Conservation (phyloP, 306 rosid genomes). For the Bauhinia variegata region DNA sequence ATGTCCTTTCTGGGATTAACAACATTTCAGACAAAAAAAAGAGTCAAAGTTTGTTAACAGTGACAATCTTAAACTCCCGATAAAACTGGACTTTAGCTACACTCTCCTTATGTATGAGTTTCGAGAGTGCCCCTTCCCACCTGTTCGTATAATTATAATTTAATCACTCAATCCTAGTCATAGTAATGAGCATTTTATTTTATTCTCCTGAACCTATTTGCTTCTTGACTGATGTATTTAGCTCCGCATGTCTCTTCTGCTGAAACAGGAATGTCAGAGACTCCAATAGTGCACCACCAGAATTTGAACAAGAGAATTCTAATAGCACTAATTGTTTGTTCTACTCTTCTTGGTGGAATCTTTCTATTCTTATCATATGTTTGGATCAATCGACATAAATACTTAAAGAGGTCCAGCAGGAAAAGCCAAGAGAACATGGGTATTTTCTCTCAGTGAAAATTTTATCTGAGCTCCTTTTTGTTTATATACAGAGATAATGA, state of each 20-base stretch:
- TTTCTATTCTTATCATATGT: slow-evolving; percentile 55
- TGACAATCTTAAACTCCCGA: slow-evolving; percentile 25
- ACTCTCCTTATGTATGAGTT: slow-evolving; percentile 13
- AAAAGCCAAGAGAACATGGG: slow-evolving; percentile 57
- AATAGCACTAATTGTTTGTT: slow-evolving; percentile 64
- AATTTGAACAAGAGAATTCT: slow-evolving; percentile 72
- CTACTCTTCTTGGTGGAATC: slow-evolving; percentile 68
- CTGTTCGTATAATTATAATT: slow-evolving; percentile 9
- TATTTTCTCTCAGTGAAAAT: slow-evolving; percentile 35
- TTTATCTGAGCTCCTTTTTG: slow-evolving; percentile 3
- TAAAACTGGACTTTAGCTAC: slow-evolving; percentile 25
- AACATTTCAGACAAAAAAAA: no score
- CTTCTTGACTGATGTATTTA: slow-evolving; percentile 11
- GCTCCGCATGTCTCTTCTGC: slow-evolving; percentile 6
- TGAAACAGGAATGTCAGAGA: slow-evolving; percentile 58
- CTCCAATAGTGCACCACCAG: slow-evolving; percentile 64
- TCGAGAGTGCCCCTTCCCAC: slow-evolving; percentile 18
- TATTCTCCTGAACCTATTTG: not conserved
- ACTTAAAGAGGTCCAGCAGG: slow-evolving; percentile 33
- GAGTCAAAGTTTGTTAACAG: no score
- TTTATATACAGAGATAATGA: slow-evolving; percentile 22
- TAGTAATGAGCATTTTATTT: slow-evolving; percentile 17
- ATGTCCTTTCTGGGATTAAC: no score
- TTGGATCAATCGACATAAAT: slow-evolving; percentile 59
- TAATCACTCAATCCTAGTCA: not conserved